Base-by-base conservation (phyloP, 768 basidiomycete genomes). In the Amanita inopinata region DNA sequence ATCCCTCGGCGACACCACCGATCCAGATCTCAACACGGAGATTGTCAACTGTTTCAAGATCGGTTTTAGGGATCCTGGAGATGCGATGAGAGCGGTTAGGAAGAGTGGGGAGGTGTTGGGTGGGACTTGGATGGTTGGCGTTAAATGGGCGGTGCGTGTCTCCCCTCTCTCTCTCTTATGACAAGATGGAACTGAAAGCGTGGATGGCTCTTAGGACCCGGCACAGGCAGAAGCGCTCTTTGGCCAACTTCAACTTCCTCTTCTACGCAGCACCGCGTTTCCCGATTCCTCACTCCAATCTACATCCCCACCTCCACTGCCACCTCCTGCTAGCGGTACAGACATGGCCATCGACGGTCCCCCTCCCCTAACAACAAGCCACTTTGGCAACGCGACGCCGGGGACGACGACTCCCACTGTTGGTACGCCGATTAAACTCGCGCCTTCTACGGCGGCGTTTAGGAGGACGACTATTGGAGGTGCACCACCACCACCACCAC, bases 1-100 rank as follows among this genome's bases (percentile, higher is more conserved):
- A 50, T 76, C 79, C 1, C 61, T 93, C 6, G 87, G 85, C 5
- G 74, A 76, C 10, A 63, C 79, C 24, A 80, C 82, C 2, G 81
- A 82, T 12, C 69, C 81, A 0, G 78, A 86, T 35, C 73, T 71
- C 7, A 75, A 80, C 53, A 58, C 66, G 0, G 83, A 87, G 32
- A 74, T 90, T 14, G 56, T 68, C 17, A 92, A 92, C 57, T 89
- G 85, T 63, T 88, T 93, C 59, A 73, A 73, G 39, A 79, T 92
- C 40, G 83, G 84, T 2, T 93, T 80, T 53, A 60, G 62, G 31
- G 76, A 83, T 47, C 63, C 76, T 5, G 79, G 74, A 17, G 85
- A 89, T 45, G 89, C 88, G 0, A 59, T 85, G 48, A 69, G 89
- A 8, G 86, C 88, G 2, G 76, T 89, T 11, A 66, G 85, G 38